Conservation (phyloP, 2,329 filamentous ascomycete genomes). For the Orbilia quercus region DNA sequence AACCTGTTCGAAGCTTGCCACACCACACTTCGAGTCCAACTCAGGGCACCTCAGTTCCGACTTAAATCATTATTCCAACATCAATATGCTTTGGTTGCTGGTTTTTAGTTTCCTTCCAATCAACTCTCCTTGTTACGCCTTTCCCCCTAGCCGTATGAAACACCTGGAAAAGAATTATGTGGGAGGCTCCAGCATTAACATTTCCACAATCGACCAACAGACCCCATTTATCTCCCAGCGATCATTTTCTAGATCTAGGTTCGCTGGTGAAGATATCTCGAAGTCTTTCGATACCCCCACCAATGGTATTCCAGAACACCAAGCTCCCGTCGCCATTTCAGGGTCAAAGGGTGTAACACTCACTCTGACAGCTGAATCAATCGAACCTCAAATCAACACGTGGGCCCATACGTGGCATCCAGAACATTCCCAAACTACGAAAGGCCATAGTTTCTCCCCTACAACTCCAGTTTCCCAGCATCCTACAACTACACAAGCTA, state of each 20-base stretch:
- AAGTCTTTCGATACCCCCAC: not conserved
- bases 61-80: constrained; percentile 1
- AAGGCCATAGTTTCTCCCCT: not conserved
- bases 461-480: not conserved
- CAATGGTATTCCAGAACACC: not conserved
- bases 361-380: not conserved
- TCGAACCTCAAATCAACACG: not conserved
- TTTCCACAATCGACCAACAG: not conserved
- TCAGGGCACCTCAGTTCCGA: too few relatives aligned
- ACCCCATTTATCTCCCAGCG: not conserved
- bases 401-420: not conserved
- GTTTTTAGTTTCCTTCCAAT: constrained; percentile 8
- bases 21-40: too few relatives aligned
- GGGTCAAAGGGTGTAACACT: not conserved
- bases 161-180: not conserved
- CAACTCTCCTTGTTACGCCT: not conserved
- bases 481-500: not conserved
- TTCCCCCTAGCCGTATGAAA: not conserved
- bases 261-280: not conserved
- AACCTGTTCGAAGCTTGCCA: too few relatives aligned
- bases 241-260: not conserved
- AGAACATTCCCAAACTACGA: not conserved
- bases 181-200: not conserved
- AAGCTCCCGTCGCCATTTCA: not conserved
- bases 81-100: not conserved